Evolutionary conservation across 2,329 filamentous ascomycete species (phyloP).

Genomic region (Colletotrichum costaricense): DNA sequence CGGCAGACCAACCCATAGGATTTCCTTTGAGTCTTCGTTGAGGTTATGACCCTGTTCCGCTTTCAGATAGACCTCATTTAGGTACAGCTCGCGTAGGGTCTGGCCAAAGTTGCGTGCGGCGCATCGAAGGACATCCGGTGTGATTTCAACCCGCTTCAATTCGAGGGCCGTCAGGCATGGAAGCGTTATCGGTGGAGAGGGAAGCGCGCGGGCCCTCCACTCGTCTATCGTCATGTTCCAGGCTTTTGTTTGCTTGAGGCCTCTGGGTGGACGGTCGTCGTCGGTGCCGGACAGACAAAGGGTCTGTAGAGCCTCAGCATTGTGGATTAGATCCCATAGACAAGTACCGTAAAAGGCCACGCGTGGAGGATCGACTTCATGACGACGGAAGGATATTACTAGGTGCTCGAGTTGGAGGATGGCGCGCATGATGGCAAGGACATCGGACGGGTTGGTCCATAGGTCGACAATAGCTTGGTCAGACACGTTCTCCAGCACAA

Average conservation of each 20-base stretch:
- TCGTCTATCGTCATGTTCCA: slow-evolving; percentile 50
- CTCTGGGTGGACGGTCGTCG: slow-evolving; percentile 49
- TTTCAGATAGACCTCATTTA: slow-evolving; percentile 59
- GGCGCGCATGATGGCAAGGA: slow-evolving; percentile 58
- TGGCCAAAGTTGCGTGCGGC: slow-evolving; percentile 48
- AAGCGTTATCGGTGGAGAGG: slow-evolving; percentile 48
- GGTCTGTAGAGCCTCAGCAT: slow-evolving; percentile 56
- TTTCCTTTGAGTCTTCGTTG: slow-evolving; percentile 47
- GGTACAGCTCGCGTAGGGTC: slow-evolving; percentile 56
- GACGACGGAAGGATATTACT: slow-evolving; percentile 58
- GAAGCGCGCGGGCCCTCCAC: slow-evolving; percentile 53
- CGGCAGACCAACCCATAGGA: slow-evolving; percentile 59
- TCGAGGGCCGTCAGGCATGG: slow-evolving; percentile 55
- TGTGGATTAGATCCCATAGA: slow-evolving; percentile 62
- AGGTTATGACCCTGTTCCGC: slow-evolving; percentile 47
- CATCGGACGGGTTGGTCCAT: slow-evolving; percentile 63
- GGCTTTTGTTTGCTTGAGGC: slow-evolving; percentile 51
- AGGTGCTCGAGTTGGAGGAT: slow-evolving; percentile 56
- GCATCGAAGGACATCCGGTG: slow-evolving; percentile 48
- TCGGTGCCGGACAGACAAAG: slow-evolving; percentile 61
- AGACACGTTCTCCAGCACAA: slow-evolving; percentile 63
- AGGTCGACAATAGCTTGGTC: slow-evolving; percentile 60
- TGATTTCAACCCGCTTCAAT: slow-evolving; percentile 54
- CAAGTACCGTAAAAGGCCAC: slow-evolving; percentile 52
- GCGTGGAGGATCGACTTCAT: slow-evolving; percentile 49